These are phyloP conservation scores for Bisporella sp. DNA, from an alignment of 2,329 filamentous ascomycete species.

Conservation along the genomic window DNA sequence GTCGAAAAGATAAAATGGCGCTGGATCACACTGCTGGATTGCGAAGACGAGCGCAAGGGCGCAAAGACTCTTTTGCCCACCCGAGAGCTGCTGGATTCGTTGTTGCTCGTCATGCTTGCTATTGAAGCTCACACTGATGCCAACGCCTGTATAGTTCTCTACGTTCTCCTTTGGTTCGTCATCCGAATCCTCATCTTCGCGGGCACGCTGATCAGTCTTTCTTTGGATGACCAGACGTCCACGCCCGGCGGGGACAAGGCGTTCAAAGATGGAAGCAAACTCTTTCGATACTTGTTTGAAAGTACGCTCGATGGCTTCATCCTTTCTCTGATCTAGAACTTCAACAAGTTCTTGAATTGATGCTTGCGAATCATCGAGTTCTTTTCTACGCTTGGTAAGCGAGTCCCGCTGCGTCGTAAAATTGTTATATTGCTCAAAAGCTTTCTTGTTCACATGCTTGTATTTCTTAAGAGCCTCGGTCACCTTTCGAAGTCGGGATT, in stretches of 20 bases:
- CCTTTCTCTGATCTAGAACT: slow-evolving; percentile 89
- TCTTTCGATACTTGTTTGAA: slow-evolving; percentile 97
- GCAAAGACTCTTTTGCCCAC: slow-evolving; percentile 96
- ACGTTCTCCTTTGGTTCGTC: slow-evolving; percentile 64
- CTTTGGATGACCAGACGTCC: slow-evolving; percentile 90
- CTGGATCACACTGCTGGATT: slow-evolving; percentile 96
- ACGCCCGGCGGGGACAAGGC: slow-evolving; percentile 87
- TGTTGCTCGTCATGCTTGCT: slow-evolving; percentile 98
- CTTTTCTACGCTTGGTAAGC: slow-evolving; percentile 74
- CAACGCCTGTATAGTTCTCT: slow-evolving; percentile 93
- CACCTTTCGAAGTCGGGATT: slow-evolving; percentile 69
- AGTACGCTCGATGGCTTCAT: slow-evolving; percentile 95
- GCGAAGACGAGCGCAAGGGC: slow-evolving; percentile 97
- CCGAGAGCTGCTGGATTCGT: slow-evolving; percentile 91
- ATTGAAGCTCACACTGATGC: slow-evolving; percentile 97
- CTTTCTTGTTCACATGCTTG: slow-evolving; percentile 98
- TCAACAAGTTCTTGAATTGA: slow-evolving; percentile 91
- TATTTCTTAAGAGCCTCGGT: slow-evolving; percentile 94
- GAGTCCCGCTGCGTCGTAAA: slow-evolving; percentile 90
- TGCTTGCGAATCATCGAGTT: slow-evolving; percentile 77
- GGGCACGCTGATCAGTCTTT: slow-evolving; percentile 64
- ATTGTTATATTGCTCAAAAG: slow-evolving; percentile 97
- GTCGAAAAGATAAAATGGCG: slow-evolving; percentile 98
- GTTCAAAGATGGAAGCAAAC: slow-evolving; percentile 88
- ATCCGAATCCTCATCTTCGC: slow-evolving; percentile 61